Conservation (phyloP, 306 rosid species). For the Ormosia emarginata region DNA sequence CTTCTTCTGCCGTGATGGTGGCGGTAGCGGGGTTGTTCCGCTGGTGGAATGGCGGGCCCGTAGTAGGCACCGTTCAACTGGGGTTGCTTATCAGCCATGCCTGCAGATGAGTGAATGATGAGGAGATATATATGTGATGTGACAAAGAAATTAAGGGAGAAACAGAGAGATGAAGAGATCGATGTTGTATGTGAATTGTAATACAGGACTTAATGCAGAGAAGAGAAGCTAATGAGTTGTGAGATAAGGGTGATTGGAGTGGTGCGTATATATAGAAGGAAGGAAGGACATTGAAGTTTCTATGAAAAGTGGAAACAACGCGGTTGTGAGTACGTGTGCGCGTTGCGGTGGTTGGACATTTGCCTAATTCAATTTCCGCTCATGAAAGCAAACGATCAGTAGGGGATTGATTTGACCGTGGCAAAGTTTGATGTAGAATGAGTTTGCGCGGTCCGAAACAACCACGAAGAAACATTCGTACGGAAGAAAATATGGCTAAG, state of each 20-base stretch:
- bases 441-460: neutral
- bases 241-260: neutral
- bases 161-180: neutral
- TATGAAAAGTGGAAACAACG: neutral
- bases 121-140: neutral
- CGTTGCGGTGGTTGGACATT: neutral
- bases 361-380: neutral
- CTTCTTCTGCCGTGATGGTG: neutral
- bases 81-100: slow-evolving; percentile 25
- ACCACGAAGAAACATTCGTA: neutral
- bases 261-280: neutral
- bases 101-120: neutral
- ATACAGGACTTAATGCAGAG: too few relatives aligned
- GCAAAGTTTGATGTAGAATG: neutral
- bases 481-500: neutral
- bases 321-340: neutral
- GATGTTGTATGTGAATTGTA: neutral
- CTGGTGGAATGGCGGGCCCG: slow-evolving; percentile 33
- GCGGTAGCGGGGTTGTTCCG: neutral
- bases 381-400: neutral
- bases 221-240: neutral
- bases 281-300: neutral
- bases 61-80: slow-evolving; percentile 27
- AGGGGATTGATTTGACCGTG: slow-evolving; percentile 1
- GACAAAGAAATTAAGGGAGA: neutral